phyloP scores from a whole-genome alignment of 495 filamentous ascomycete species.

The Thozetella sp. region DNA sequence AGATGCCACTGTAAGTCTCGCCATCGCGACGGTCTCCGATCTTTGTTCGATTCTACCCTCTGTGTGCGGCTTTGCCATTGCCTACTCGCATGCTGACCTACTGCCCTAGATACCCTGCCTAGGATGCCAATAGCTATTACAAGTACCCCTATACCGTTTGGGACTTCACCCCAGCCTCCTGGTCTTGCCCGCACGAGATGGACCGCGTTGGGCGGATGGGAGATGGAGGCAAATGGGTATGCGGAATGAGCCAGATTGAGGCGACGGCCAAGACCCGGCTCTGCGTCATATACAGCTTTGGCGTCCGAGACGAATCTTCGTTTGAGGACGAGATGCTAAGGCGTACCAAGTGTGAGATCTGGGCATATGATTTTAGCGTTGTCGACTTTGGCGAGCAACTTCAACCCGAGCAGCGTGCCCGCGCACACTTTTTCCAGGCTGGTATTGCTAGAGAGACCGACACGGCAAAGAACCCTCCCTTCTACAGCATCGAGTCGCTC shows the following conservation, averaged over 20 bases:
- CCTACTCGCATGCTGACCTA: too few relatives aligned
- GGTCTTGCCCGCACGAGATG: slow-evolving; percentile 27
- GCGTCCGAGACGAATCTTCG: slow-evolving; percentile 26
- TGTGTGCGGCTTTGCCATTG: background rate
- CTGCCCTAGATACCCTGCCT: background rate
- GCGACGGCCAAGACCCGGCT: slow-evolving; percentile 9
- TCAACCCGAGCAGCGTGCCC: background rate
- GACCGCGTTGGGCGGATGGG: slow-evolving; percentile 27
- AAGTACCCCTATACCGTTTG: slow-evolving; percentile 28
- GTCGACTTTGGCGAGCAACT: slow-evolving; percentile 18
- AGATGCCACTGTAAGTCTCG: slow-evolving; percentile 3
- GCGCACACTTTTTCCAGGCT: slow-evolving; percentile 19
- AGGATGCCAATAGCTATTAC: slow-evolving; percentile 3
- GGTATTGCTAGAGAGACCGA: slow-evolving; percentile 18
- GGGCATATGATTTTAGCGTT: slow-evolving; percentile 29
- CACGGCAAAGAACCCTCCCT: slow-evolving; percentile 13
- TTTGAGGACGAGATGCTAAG: slow-evolving; percentile 30
- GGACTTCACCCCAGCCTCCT: slow-evolving; percentile 29
- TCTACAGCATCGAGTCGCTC: slow-evolving; percentile 21
- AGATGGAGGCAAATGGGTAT: slow-evolving; percentile 33
- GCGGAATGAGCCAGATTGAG: slow-evolving; percentile 24
- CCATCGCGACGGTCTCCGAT: background rate
- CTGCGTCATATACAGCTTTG: slow-evolving; percentile 27
- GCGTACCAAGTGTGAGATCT: slow-evolving; percentile 26
- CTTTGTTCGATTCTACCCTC: slow-evolving; percentile 7